Percentiles rank a stretch among this genome's conserved stretches.
These are phyloP conservation scores for Metarhizium humberi DNA, from an alignment of 2,329 filamentous ascomycete genomes.

Conservation along the genomic window DNA sequence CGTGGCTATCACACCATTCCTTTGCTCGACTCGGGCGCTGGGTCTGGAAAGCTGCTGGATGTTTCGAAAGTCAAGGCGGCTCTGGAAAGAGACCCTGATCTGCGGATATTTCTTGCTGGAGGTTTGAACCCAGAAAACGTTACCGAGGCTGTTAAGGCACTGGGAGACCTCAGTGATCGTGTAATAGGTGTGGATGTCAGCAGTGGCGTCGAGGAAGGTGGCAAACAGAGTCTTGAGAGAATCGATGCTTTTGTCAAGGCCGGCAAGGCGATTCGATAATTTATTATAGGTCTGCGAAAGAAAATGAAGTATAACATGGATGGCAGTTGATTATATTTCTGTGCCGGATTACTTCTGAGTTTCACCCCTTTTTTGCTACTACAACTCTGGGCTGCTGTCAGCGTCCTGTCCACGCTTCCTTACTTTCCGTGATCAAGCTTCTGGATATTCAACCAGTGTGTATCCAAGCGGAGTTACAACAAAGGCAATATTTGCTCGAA, in stretches of 20 bases:
- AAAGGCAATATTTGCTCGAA: no score
- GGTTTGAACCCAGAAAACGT: conserved; percentile 79
- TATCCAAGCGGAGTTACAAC: no score
- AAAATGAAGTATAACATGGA: not conserved
- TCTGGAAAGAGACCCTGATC: conserved; percentile 57
- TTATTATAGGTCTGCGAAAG: not conserved
- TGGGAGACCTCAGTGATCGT: conserved; percentile 51
- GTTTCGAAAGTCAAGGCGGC: conserved; percentile 56
- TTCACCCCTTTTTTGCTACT: no score
- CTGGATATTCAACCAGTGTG: no score
- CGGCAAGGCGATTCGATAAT: conserved; percentile 52
- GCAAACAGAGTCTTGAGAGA: conserved; percentile 69
- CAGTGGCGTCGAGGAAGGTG: conserved; percentile 82
- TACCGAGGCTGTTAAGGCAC: conserved; percentile 48
- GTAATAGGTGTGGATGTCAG: conserved; percentile 86
- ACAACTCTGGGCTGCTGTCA: no score
- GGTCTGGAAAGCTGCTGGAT: conserved; percentile 73
- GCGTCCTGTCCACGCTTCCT: no score
- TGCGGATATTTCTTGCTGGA: conserved; percentile 75
- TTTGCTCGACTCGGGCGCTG: conserved; percentile 78
- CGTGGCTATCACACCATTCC: conserved; percentile 78
- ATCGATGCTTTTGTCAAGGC: conserved; percentile 73
- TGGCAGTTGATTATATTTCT: not conserved
- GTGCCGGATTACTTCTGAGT: no score
- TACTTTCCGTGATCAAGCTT: no score